Conservation (phyloP, 176 grass and related monocot genomes). For the Oryza australiensis region DNA sequence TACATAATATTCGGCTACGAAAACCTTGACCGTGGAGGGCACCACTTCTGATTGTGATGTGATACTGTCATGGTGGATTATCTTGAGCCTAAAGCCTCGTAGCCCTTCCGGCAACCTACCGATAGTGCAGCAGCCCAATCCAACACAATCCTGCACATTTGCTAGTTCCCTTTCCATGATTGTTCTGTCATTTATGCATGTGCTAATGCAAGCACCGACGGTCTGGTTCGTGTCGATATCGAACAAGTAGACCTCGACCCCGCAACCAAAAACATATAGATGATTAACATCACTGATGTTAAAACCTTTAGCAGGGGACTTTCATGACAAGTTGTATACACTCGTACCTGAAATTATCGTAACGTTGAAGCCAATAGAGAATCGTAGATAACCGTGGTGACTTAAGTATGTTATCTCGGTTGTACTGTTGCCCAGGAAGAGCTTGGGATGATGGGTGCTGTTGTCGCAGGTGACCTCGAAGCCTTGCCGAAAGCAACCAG, state of each 20-base stretch:
- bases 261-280: neutral
- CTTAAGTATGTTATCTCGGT: no score
- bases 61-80: neutral
- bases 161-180: neutral
- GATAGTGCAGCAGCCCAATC: conserved; percentile 23
- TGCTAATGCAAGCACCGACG: neutral
- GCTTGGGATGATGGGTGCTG: no score
- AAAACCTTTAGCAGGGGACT: neutral
- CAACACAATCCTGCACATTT: neutral
- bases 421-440: no score
- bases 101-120: neutral
- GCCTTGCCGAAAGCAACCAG: no score
- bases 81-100: neutral
- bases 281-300: rapidly evolving
- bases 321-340: neutral
- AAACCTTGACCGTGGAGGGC: neutral
- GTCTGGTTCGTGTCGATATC: neutral
- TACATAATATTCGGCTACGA: rapidly evolving
- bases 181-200: neutral
- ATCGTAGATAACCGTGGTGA: no score
- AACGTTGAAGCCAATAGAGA: no score
- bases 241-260: neutral
- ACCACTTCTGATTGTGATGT: neutral
- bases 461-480: no score
- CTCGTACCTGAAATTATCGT: no score